Conservation (phyloP, 2,329 filamentous ascomycete genomes). For the Alternaria ventricosa region DNA sequence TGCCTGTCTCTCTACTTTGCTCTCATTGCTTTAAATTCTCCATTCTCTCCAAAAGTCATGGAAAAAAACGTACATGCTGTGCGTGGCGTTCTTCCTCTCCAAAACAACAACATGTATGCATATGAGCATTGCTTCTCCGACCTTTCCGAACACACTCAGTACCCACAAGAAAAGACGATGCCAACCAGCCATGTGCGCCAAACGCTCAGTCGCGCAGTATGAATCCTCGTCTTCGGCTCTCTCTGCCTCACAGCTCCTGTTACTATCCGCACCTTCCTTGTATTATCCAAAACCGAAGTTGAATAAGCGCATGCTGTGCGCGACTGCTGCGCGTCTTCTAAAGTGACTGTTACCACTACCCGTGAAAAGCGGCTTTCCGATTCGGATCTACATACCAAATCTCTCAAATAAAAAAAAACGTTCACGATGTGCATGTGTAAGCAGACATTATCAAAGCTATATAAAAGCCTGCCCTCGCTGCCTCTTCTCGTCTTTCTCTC, state of each 20-base stretch:
- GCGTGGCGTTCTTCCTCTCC: neutral
- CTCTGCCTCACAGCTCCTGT: neutral
- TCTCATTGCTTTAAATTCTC: neutral
- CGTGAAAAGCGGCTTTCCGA: neutral
- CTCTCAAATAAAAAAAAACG: too few relatives aligned
- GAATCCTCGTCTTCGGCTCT: neutral
- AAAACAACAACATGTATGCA: neutral
- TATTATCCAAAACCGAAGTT: neutral
- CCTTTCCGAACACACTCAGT: neutral
- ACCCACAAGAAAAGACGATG: neutral
- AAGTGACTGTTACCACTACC: neutral
- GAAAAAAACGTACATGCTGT: too few relatives aligned
- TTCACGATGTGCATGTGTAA: too few relatives aligned
- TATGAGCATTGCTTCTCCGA: neutral
- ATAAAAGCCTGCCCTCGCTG: neutral
- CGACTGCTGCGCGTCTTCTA: neutral
- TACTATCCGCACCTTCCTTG: neutral
- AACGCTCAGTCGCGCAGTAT: neutral
- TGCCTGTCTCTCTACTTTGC: neutral
- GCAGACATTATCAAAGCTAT: too few relatives aligned
- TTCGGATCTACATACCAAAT: rapidly evolving
- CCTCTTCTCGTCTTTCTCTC: neutral
- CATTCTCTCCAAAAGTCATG: too few relatives aligned
- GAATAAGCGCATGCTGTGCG: neutral
- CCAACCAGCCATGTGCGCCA: neutral